Evolutionary conservation across 2,329 filamentous ascomycete genomes (phyloP).

Genomic region (Akanthomyces dipterigenus): DNA sequence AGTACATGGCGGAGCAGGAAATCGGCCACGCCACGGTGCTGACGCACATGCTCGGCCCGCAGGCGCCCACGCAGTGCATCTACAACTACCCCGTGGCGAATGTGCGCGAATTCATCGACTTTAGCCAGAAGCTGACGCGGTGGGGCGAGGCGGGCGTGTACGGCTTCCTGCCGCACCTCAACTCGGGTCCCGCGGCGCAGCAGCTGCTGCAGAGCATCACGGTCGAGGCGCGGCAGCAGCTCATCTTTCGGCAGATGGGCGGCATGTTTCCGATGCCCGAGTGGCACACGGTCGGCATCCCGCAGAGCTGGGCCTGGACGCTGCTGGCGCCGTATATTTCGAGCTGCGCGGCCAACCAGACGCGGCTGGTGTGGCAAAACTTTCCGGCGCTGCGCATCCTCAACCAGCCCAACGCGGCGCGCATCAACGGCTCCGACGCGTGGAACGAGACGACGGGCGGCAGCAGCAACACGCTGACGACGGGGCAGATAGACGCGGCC

Average conservation of each 20-base stretch:
- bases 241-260: conserved; percentile 77
- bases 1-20: conserved; percentile 74
- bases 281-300: conserved; percentile 74
- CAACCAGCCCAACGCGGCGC: conserved; percentile 70
- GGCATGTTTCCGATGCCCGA: conserved; percentile 76
- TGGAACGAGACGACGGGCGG: conserved; percentile 59
- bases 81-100: conserved; percentile 77
- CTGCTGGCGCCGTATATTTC: conserved; percentile 75
- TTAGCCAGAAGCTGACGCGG: conserved; percentile 77
- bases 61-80: conserved; percentile 66
- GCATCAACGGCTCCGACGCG: conserved; percentile 54
- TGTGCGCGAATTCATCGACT: conserved; percentile 73
- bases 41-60: conserved; percentile 66
- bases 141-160: conserved; percentile 58
- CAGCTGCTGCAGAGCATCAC: conserved; percentile 70
- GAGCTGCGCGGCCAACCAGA: conserved; percentile 65
- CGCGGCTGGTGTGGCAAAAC: conserved; percentile 72
- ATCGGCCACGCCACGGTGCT: conserved; percentile 70
- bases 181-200: conserved; percentile 67
- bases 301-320: conserved; percentile 81
- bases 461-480: conserved; percentile 47
- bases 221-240: conserved; percentile 73
- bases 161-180: conserved; percentile 71
- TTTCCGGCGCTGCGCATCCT: conserved; percentile 51
- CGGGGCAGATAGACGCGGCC: conserved; percentile 25